Evolutionary conservation across 257 asterid species (phyloP).

Genomic region (Petunia secreta): DNA sequence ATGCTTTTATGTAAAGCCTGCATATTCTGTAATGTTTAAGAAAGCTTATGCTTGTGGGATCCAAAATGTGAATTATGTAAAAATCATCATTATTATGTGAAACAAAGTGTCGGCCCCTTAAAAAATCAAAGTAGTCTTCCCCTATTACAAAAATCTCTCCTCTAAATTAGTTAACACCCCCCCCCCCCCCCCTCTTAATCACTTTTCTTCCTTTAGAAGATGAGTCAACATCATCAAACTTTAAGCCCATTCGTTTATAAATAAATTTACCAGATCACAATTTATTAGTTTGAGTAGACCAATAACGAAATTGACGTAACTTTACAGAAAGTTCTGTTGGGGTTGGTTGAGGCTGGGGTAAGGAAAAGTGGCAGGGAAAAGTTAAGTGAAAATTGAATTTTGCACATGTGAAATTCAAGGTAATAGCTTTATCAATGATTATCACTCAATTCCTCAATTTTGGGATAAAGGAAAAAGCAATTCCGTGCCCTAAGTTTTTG

Average conservation of each 20-base stretch:
- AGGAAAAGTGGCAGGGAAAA: not conserved
- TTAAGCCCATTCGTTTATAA: not conserved
- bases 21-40: not conserved
- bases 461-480: too few species aligned
- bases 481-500: too few species aligned
- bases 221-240: constrained; percentile 18
- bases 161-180: constrained; percentile 27
- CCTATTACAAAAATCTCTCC: constrained; percentile 41
- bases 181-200: constrained; percentile 28
- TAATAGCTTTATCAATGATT: not conserved
- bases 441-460: too few species aligned
- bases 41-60: constrained; percentile 11
- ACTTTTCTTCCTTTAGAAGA: constrained; percentile 29
- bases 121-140: constrained; percentile 10
- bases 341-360: not conserved
- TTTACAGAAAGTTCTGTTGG: not conserved
- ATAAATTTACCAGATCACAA: not conserved
- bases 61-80: constrained; percentile 7
- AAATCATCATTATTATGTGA: constrained; percentile 17
- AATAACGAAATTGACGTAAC: not conserved
- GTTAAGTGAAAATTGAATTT: not conserved
- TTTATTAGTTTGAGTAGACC: not conserved
- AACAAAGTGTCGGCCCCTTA: not conserved
- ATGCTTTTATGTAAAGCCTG: constrained; percentile 1
- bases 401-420: not conserved